A percentile compares a stretch with the other conserved stretches of the same genome.
These are phyloP conservation scores for Chloris gayana DNA, from an alignment of 176 grass and related monocot genomes.

Conservation along the genomic window DNA sequence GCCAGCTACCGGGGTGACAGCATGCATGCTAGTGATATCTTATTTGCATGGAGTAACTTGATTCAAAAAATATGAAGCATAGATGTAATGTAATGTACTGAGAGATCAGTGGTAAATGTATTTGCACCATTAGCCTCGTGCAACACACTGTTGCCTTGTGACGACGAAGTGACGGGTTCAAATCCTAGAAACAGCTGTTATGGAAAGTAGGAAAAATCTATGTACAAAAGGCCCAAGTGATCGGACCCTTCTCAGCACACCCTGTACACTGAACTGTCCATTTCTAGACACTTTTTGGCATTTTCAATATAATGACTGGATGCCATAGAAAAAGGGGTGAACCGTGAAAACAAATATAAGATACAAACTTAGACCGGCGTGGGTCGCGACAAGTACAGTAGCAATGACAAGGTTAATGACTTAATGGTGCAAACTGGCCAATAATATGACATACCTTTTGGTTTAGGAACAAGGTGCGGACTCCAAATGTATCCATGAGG, in stretches of 20 bases:
- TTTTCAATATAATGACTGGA: background rate
- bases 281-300: background rate
- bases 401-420: conserved; percentile 36
- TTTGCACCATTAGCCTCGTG: background rate
- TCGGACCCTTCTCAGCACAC: no score
- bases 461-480: conserved; percentile 92
- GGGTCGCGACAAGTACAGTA: background rate
- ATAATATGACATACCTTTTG: conserved; percentile 63
- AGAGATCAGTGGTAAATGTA: no score
- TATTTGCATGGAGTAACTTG: no score
- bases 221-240: no score
- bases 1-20: background rate
- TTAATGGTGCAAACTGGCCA: conserved; percentile 29
- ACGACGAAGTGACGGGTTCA: no score
- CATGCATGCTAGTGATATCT: background rate
- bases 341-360: background rate
- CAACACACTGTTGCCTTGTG: background rate
- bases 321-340: background rate
- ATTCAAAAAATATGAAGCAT: no score
- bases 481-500: conserved; percentile 99
- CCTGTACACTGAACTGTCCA: no score
- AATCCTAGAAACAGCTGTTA: no score
- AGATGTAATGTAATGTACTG: no score
- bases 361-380: background rate
- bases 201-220: no score